Evolutionary conservation across 345 rosid genomes (phyloP), one percentile per base, ranked within the genome.

Genomic region (Carallia brachiata): DNA sequence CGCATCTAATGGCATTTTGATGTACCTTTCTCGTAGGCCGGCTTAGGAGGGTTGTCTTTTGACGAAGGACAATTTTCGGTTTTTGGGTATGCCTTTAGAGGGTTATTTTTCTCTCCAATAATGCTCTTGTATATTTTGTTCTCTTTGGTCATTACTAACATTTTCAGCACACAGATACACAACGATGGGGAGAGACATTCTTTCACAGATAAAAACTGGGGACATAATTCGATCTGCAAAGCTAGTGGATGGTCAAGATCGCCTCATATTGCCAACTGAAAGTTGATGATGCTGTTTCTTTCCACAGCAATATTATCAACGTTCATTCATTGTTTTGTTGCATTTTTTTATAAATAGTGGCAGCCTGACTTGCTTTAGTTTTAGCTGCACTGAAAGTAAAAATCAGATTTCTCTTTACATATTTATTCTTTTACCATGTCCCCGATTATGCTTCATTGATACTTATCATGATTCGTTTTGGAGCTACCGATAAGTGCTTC

Each of bases 41-140:
- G 97, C 77, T 80, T 94, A 65, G 98, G 93, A 75, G 96, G 98
- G n/a, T 82, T 94, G 78, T 94, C 97, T 6, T 91, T 91, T 58
- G 98, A 91, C 5, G 98, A 94, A 86, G 96, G 96, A 17, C 91
- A 94, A 61, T 94, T 94, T 84, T 89, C 96, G 1, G 98, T 91
- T 66, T 90, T 90, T 5, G 95, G 97, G 98, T 90, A 88, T 55
- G 44, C 56, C 28, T 31, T 64, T 63, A 8, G 54, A 55, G 54
- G 47, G 65, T 23, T 4, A 19, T 52, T 63, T 44, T 30, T 59
- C 67, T 19, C 55, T 53, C 18, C 57, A 27, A 27, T 1, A 2
- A 7, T 32, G 5, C 36, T 69, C 67, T 48, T 36, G 17, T 16
- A 13, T 0, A n/a, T n/a, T 61, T 31, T 27, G 28, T 67, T 10